phyloP scores from a whole-genome alignment of 1,284 basidiomycete genomes.

The Psilocybe mexicana region DNA sequence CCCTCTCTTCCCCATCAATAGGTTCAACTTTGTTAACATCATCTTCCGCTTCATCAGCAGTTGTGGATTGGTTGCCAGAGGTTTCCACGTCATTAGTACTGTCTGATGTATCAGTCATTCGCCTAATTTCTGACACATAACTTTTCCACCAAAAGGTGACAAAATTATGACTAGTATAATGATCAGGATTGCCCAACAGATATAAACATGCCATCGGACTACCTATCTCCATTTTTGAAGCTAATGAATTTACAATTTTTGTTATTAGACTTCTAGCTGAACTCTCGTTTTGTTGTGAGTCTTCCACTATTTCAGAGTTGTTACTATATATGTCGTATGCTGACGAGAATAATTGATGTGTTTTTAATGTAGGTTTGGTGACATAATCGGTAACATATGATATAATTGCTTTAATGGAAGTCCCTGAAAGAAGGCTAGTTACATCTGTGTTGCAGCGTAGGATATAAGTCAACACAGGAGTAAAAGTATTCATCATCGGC shows the following conservation, averaged over 20 bases:
- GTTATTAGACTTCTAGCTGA: conserved; percentile 14
- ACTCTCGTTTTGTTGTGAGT: neutral
- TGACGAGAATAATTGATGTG: conserved; percentile 24
- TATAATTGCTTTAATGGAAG: conserved; percentile 27
- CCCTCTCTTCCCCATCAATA: neutral
- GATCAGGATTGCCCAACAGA: conserved; percentile 22
- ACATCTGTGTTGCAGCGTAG: conserved; percentile 26
- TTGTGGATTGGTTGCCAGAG: too few relatives aligned
- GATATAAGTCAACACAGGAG: conserved; percentile 18
- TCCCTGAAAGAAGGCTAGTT: conserved; percentile 25
- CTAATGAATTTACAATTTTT: conserved; percentile 23
- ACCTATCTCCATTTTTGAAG: conserved; percentile 23
- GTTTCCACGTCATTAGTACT: too few relatives aligned
- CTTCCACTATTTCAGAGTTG: conserved; percentile 6
- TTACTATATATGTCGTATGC: conserved; percentile 19
- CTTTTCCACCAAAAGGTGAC: conserved; percentile 22
- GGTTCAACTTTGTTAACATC: too few relatives aligned
- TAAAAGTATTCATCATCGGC: conserved; percentile 23
- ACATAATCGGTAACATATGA: conserved; percentile 30
- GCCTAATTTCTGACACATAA: conserved; percentile 18
- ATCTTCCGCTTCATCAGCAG: too few relatives aligned
- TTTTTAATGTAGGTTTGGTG: conserved; percentile 26
- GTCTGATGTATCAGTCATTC: too few relatives aligned
- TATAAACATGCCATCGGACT: conserved; percentile 24
- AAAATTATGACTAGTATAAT: conserved; percentile 23